Conservation (phyloP, 1,284 basidiomycete species). For the Apiotrichum gracile region DNA sequence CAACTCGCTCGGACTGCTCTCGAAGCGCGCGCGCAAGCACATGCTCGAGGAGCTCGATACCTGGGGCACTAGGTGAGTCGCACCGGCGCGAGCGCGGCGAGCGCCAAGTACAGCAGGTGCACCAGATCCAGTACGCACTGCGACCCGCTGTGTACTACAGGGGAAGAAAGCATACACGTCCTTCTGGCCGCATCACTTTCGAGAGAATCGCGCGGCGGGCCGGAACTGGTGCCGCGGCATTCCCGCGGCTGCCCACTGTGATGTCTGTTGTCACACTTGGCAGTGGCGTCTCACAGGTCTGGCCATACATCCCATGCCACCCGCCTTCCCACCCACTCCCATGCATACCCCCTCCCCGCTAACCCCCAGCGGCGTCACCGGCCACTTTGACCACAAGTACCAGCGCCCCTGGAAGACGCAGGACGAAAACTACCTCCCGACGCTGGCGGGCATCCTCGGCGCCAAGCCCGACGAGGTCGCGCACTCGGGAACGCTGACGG, state of each 20-base stretch:
- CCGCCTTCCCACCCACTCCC: not conserved
- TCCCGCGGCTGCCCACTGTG: not conserved
- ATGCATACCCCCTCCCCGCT: not conserved
- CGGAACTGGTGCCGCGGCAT: not conserved
- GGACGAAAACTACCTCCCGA: conserved; percentile 64
- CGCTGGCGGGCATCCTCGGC: conserved; percentile 79
- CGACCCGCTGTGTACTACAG: too few relatives aligned
- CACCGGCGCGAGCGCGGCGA: too few relatives aligned
- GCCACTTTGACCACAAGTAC: conserved; percentile 85
- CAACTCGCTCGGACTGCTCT: conserved; percentile 84
- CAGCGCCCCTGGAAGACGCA: conserved; percentile 77
- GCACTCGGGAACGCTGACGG: conserved; percentile 88
- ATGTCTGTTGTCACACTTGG: too few relatives aligned
- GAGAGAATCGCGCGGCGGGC: not conserved
- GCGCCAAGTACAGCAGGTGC: too few relatives aligned
- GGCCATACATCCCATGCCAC: not conserved
- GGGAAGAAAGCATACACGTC: not conserved
- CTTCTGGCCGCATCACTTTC: not conserved
- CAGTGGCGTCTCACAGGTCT: too few relatives aligned
- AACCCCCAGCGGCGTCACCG: conserved; percentile 68
- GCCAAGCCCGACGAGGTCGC: conserved; percentile 83
- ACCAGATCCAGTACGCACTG: too few relatives aligned
- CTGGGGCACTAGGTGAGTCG: conserved; percentile 71
- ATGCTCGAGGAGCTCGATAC: conserved; percentile 77
- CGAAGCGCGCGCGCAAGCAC: conserved; percentile 64